Evolutionary conservation across 2,329 filamentous ascomycete species (phyloP), one percentile per base, ranked within the genome.

Genomic region (Magnaporthiopsis incrustans): DNA sequence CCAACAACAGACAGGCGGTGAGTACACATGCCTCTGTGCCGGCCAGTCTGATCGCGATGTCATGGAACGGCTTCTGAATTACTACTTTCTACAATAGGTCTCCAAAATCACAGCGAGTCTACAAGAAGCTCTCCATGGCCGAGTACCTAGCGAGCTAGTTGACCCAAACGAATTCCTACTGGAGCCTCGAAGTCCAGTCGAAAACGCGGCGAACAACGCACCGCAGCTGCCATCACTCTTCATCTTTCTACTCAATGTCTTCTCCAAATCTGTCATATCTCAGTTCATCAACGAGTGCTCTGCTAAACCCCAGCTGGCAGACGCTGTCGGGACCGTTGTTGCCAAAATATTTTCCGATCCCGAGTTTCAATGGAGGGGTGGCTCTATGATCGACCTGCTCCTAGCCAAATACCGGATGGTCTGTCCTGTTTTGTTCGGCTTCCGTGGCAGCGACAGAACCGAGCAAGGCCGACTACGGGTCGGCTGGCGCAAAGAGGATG

Each of bases 341-440:
- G 88, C 87, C 12, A 83, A 85, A 66, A 81, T 92, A 30, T 91
- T 93, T 71, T 86, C 89, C 1, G 81, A 84, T 59, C 78, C 82
- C 1, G 78, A 82, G 6, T 87, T 90, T 70, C 77, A 81, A 61
- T 88, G 85, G 80, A 82, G 86, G 61, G 87, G 85, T n/a, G 76
- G 81, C 59, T 81, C 86, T 0, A 79, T 95, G 67, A 87, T 90
- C 64, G 90, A 93, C 71, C 87, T 95, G 62, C 76, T 95, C 5
- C 83, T 92, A 71, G 89, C 93, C 64, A 97, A 98, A 75, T 90
- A 91, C 71, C 87, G 92, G 66, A 81, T 90, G 22, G 81, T 85
- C 4, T 96, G 92, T 70, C 94, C 95, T 0, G 88, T 92, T 1
- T 79, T 99, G 0, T 98, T 96, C 73, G 94, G 94, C 25, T 85